A percentile compares a stretch with the other conserved stretches of the same genome.
phyloP scores from a whole-genome alignment of 2,329 filamentous ascomycete genomes.

The Colletotrichum melonis region DNA sequence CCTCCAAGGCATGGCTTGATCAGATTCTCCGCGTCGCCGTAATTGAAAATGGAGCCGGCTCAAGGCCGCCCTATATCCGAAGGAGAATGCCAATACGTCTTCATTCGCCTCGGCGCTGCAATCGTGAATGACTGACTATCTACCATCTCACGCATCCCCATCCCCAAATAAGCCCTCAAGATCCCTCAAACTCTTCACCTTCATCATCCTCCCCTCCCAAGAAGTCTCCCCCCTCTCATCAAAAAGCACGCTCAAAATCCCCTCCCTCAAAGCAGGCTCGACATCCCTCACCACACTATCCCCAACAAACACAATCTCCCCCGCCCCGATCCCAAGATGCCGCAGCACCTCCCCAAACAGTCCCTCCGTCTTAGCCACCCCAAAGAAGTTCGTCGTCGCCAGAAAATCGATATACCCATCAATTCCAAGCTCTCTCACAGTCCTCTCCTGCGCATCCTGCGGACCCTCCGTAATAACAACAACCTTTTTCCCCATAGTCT shows the following conservation, averaged over 20 bases:
- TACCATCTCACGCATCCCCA: background rate
- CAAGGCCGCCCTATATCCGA: too few relatives aligned
- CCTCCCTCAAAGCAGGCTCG: slow-evolving; percentile 41
- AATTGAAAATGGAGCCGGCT: too few relatives aligned
- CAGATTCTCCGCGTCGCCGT: too few relatives aligned
- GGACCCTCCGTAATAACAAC: slow-evolving; percentile 59
- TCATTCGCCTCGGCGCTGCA: too few relatives aligned
- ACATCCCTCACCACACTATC: slow-evolving; percentile 45
- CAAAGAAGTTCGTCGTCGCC: slow-evolving; percentile 45
- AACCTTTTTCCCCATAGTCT: slow-evolving; percentile 50
- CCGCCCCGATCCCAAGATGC: slow-evolving; percentile 38
- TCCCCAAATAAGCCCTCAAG: slow-evolving; percentile 33
- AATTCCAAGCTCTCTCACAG: slow-evolving; percentile 47
- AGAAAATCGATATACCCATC: slow-evolving; percentile 43
- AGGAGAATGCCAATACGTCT: too few relatives aligned
- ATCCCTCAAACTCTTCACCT: slow-evolving; percentile 34
- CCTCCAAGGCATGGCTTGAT: too few relatives aligned
- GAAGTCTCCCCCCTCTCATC: slow-evolving; percentile 31
- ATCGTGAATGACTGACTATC: too few relatives aligned
- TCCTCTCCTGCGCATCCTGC: slow-evolving; percentile 58
- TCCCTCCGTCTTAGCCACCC: slow-evolving; percentile 41
- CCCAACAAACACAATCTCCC: slow-evolving; percentile 43
- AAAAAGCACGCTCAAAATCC: slow-evolving; percentile 44
- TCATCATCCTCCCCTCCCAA: slow-evolving; percentile 24
- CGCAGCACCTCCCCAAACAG: slow-evolving; percentile 41